Evolutionary conservation across 108 stramenopile genomes (phyloP).

Genomic region (Aurantiochytrium sp.): DNA sequence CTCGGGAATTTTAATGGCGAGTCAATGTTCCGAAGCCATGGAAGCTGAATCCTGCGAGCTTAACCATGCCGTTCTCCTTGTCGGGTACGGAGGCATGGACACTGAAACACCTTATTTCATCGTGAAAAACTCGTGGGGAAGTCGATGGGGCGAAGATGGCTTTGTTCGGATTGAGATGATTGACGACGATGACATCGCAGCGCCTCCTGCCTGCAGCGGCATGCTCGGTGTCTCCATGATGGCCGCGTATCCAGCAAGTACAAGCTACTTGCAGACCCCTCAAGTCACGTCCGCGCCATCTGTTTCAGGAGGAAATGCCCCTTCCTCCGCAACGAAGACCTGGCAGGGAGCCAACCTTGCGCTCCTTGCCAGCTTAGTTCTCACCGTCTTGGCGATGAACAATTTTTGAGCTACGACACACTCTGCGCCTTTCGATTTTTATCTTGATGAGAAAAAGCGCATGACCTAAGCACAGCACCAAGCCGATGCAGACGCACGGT

Average conservation of each 20-base stretch:
- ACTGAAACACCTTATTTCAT: not conserved
- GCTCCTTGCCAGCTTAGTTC: no score
- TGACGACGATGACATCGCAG: not conserved
- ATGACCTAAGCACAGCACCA: no score
- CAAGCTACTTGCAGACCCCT: not conserved
- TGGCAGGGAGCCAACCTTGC: no score
- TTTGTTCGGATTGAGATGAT: not conserved
- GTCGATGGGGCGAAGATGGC: conserved; percentile 22
- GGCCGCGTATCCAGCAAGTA: not conserved
- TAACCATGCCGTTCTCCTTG: not conserved
- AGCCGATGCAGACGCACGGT: no score
- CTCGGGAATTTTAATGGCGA: not conserved
- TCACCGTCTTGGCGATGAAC: no score
- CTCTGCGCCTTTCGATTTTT: no score
- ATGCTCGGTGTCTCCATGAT: not conserved
- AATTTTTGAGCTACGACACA: no score
- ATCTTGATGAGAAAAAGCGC: no score
- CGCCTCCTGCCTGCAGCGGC: not conserved
- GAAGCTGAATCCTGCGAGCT: not conserved
- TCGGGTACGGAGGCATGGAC: not conserved
- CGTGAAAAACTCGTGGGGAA: conserved; percentile 10
- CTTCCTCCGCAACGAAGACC: not conserved
- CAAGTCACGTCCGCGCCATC: not conserved
- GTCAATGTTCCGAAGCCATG: not conserved
- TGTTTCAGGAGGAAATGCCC: not conserved